A percentile compares a stretch with the other conserved stretches of the same genome.
Evolutionary conservation across 495 filamentous ascomycete species (phyloP).

Genomic region (Neurospora discreta): DNA sequence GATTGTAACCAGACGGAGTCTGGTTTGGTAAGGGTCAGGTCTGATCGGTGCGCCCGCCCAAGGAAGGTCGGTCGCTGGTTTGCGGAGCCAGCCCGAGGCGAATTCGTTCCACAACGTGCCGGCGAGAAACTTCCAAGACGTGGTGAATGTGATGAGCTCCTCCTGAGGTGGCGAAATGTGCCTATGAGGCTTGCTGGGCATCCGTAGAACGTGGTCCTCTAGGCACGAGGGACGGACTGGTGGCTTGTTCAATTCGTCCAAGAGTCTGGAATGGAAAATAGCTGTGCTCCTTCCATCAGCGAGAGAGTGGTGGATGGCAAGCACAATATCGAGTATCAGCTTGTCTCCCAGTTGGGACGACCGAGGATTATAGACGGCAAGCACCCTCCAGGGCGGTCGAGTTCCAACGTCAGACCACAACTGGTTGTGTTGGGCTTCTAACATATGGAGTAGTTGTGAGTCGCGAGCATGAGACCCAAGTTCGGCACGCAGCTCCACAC

Average conservation of each 20-base stretch:
- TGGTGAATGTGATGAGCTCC: constrained; percentile 14
- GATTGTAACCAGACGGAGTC: constrained; percentile 18
- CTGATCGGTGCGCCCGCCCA: constrained; percentile 23
- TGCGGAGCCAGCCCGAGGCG: constrained; percentile 7
- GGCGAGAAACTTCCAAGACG: constrained; percentile 14
- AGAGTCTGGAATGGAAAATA: constrained; percentile 22
- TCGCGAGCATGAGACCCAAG: constrained; percentile 5
- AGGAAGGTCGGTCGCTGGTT: neutral
- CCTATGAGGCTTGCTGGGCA: neutral
- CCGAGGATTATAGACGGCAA: constrained; percentile 9
- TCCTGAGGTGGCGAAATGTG: constrained; percentile 16
- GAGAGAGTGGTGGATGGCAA: constrained; percentile 24
- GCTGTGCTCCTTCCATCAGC: constrained; percentile 25
- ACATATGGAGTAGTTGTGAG: constrained; percentile 2
- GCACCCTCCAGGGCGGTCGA: constrained; percentile 23
- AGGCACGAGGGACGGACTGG: constrained; percentile 1
- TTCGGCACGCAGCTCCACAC: neutral
- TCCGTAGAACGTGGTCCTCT: constrained; percentile 7
- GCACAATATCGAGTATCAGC: constrained; percentile 17
- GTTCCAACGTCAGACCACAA: constrained; percentile 10
- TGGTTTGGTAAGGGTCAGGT: constrained; percentile 12
- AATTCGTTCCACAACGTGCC: constrained; percentile 14
- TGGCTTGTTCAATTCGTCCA: constrained; percentile 13
- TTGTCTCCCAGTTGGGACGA: neutral
- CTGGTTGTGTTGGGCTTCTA: constrained; percentile 17